These are phyloP conservation scores for Colletotrichum truncatum DNA, from an alignment of 2,329 filamentous ascomycete species.

Conservation along the genomic window DNA sequence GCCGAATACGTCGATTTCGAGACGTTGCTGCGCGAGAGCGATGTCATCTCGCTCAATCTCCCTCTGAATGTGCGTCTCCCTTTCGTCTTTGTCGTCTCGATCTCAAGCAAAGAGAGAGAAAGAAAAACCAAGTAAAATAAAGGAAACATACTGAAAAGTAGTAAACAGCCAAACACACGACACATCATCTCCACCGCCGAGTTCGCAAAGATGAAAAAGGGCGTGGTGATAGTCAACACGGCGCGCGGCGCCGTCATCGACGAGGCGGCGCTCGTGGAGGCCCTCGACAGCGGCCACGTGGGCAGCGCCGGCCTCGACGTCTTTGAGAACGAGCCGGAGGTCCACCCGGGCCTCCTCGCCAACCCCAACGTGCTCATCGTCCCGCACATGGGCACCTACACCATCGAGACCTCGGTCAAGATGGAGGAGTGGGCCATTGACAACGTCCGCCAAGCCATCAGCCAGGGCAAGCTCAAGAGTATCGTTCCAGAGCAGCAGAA, in stretches of 20 bases:
- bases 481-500: slow-evolving; percentile 76
- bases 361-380: slow-evolving; percentile 80
- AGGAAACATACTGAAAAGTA: not conserved
- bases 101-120: not conserved
- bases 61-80: slow-evolving; percentile 76
- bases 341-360: slow-evolving; percentile 76
- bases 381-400: slow-evolving; percentile 90
- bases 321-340: slow-evolving; percentile 81
- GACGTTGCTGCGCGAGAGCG: slow-evolving; percentile 72
- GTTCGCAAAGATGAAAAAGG: slow-evolving; percentile 81
- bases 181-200: slow-evolving; percentile 79
- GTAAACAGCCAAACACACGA: slow-evolving; percentile 64
- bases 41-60: slow-evolving; percentile 83
- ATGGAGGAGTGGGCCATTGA: slow-evolving; percentile 82
- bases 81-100: not conserved
- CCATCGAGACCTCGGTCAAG: slow-evolving; percentile 69
- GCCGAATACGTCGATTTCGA: slow-evolving; percentile 79
- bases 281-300: slow-evolving; percentile 76
- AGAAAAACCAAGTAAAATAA: not conserved
- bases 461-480: slow-evolving; percentile 69
- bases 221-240: slow-evolving; percentile 83
- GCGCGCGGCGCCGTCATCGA: slow-evolving; percentile 85
- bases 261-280: slow-evolving; percentile 80
- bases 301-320: slow-evolving; percentile 80
- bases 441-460: slow-evolving; percentile 72